Percentiles rank a stretch among this genome's conserved stretches.
Conservation (phyloP, 23 red algal genomes). For the Gracilaria caudata region DNA sequence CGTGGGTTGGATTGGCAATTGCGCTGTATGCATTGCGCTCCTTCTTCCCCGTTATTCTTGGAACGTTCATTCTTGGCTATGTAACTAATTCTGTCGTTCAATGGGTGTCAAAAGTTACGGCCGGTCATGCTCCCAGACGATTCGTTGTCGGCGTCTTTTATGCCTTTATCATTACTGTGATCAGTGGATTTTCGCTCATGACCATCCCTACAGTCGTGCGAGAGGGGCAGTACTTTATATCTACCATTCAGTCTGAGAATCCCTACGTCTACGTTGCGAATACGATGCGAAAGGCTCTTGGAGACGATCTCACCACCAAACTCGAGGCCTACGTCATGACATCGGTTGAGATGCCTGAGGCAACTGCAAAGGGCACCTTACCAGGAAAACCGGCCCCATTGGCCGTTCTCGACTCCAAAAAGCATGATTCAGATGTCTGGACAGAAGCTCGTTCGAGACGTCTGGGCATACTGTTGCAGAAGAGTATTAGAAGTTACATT, state of each 20-base stretch:
- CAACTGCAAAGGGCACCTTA: conserved; percentile 37
- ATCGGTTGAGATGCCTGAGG: conserved; percentile 48
- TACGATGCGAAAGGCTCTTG: conserved; percentile 82
- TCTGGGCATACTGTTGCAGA: conserved; percentile 92
- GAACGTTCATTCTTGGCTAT: conserved; percentile 93
- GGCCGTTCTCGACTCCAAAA: conserved; percentile 1
- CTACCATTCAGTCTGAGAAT: conserved; percentile 86
- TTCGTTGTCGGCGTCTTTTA: conserved; percentile 82
- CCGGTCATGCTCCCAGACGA: conserved; percentile 58
- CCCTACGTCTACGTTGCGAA: conserved; percentile 96
- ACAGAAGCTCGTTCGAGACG: conserved; percentile 85
- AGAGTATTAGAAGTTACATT: conserved; percentile 80
- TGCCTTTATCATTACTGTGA: conserved; percentile 80
- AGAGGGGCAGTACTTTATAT: conserved; percentile 93
- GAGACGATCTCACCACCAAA: conserved; percentile 88
- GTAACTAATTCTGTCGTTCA: conserved; percentile 82
- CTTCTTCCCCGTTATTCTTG: conserved; percentile 91
- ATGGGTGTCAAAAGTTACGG: conserved; percentile 42
- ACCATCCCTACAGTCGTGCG: conserved; percentile 91
- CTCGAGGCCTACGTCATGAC: conserved; percentile 88
- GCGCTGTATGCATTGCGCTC: conserved; percentile 70
- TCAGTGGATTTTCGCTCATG: conserved; percentile 70
- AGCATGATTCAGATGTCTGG: conserved; percentile 57
- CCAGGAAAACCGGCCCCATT: not conserved
- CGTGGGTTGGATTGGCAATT: conserved; percentile 65